phyloP scores from a whole-genome alignment of 495 filamentous ascomycete species.

The Trichocladium uniseriatum region DNA sequence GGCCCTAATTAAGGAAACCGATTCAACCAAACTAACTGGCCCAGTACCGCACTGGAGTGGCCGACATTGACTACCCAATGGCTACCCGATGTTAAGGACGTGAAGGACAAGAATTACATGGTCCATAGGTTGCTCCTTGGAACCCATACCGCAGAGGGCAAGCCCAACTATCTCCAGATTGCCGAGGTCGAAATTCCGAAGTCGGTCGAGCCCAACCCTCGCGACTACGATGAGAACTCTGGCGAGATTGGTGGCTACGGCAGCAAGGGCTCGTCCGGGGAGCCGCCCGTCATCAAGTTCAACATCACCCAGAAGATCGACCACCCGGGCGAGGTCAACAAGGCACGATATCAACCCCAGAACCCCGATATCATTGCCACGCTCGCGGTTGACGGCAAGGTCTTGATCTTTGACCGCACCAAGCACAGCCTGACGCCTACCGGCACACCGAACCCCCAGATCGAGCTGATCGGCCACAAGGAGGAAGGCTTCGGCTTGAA shows the following conservation, averaged over 20 bases:
- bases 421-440: constrained; percentile 74
- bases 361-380: constrained; percentile 97
- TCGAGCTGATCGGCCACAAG: constrained; percentile 76
- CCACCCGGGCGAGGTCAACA: constrained; percentile 95
- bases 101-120: constrained; percentile 76
- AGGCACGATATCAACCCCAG: constrained; percentile 93
- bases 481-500: constrained; percentile 89
- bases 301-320: constrained; percentile 91
- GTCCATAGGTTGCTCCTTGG: constrained; percentile 86
- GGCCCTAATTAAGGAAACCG: not conserved
- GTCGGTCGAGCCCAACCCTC: constrained; percentile 55
- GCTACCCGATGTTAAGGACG: constrained; percentile 88
- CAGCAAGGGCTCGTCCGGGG: constrained; percentile 44
- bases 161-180: constrained; percentile 90
- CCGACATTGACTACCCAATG: constrained; percentile 96
- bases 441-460: constrained; percentile 65
- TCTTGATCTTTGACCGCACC: constrained; percentile 90
- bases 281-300: constrained; percentile 62
- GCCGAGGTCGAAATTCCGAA: constrained; percentile 88
- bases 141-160: constrained; percentile 83
- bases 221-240: constrained; percentile 80
- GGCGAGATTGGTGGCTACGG: constrained; percentile 94
- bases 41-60: constrained; percentile 88
- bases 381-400: constrained; percentile 75
- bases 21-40: too few species aligned